Evolutionary conservation across 139 green algal species (phyloP), one percentile per base, ranked within the genome.

Genomic region (Chlorella ohadii): DNA sequence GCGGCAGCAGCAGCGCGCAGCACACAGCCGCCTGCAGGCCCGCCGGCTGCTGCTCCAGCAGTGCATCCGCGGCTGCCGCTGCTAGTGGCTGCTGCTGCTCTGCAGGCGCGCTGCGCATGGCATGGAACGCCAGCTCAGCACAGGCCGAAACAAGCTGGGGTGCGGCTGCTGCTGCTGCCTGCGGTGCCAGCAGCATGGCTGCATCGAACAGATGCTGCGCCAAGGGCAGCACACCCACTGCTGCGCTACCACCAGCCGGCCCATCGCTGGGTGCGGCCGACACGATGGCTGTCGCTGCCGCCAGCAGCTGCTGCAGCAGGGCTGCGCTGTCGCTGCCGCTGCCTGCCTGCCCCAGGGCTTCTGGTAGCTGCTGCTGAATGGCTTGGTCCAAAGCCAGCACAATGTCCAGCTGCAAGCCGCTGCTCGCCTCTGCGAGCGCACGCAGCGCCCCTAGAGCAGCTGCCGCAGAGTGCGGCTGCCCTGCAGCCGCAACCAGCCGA

Each of bases 261-360:
- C 7, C 56, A 17, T 19, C 13, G 16, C 0, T 28, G 20, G 51
- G 77, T 28, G 61, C 36, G 1, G 77, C 77, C 5, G 77, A 39
- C 25, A 82, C 38, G 0, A 82, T 38, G 38, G 2, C 17, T 0
- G 36, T 38, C 17, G 77, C 77, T 36, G 78, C 63, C 63, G 44
- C 23, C 28, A 83, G 63, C 63, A 83, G 64, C 64, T 83, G 39
- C 78, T 61, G 31, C 78, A 83, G 78, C 63, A 83, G 28, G n/a
- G 19, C 17, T 15, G 23, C 47, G 34, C 34, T 63, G 59, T 19
- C 28, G 38, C 38, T 31, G 5, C 38, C 31, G 16, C 28, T 47
- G 23, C 15, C 64, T 31, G 41, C 78, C n/a, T 6, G n/a, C 15
- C 44, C 41, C n/a, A 59, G 64, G 22, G 80, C 56, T 19, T 36